Evolutionary conservation across 495 filamentous ascomycete species (phyloP), one percentile per base, ranked within the genome.

Genomic region (Penicillium mononematosum): DNA sequence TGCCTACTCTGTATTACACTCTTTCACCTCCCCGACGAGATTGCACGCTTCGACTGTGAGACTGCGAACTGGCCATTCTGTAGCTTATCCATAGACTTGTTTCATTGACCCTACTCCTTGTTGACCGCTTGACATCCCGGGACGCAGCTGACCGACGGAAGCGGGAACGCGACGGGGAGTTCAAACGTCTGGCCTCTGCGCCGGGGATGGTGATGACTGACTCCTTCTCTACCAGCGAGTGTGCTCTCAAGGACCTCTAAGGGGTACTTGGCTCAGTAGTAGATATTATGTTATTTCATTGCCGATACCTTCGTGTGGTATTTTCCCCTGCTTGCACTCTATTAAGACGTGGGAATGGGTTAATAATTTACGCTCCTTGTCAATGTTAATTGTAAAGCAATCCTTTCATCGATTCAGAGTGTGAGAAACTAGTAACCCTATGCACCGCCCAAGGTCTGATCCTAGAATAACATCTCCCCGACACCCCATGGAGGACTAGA

Each of bases 111-210:
- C 72, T 70, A 19, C 69, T 75, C 50, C 48, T 76, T 34, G 57
- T 70, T 65, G 76, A 78, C 69, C 76, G 76, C 55, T 62, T 65
- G 19, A 59, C 56, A 59, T 58, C 42, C 49, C 65, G 53, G 45
- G 36, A 68, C 55, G 65, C 70, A 70, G 60, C 58, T 59, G 60
- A 49, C 69, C 65, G 66, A 60, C 64, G 62, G 70, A 68, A 60
- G 63, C 65, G 67, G 60, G 59, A 66, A 69, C 55, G 56, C 60
- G 54, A 47, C 41, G 50, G 43, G 39, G 56, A 59, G 25, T 50
- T 62, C 50, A 51, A 54, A 45, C 22, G 45, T 52, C 46, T 27
- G 14, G 45, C 42, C 7, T 41, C 47, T 58, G 25, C 36, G 31
- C 53, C 27, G 54, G 59, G 56, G 57, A 53, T 59, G 57, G 41